A percentile compares a stretch with the other conserved stretches of the same genome.
Conservation (phyloP, 768 basidiomycete species). For the Calocera cornea region DNA sequence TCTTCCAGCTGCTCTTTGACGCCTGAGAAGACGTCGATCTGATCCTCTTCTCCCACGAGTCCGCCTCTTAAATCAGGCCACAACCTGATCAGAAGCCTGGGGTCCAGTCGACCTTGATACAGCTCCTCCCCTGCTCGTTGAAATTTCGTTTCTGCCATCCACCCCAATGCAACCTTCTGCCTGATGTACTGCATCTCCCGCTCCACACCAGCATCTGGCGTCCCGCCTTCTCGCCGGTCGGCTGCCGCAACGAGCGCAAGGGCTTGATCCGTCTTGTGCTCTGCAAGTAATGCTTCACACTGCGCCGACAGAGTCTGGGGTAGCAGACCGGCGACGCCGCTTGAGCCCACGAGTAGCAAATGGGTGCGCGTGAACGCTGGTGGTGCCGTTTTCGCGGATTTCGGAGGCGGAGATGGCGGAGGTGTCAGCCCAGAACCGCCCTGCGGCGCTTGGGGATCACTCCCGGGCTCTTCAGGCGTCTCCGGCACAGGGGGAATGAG, state of each 20-base stretch:
- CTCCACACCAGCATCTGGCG: constrained; percentile 23
- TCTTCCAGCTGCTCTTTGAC: constrained; percentile 55
- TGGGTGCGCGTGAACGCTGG: constrained; percentile 17
- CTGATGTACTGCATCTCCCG: constrained; percentile 60
- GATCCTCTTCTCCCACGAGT: constrained; percentile 35
- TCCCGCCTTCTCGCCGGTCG: constrained; percentile 22
- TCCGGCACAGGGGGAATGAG: not conserved
- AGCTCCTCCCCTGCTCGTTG: constrained; percentile 70
- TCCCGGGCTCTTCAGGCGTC: not conserved
- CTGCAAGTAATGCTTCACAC: constrained; percentile 16
- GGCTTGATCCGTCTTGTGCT: constrained; percentile 19
- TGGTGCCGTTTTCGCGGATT: constrained; percentile 14
- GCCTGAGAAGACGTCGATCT: constrained; percentile 60
- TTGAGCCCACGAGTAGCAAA: constrained; percentile 14
- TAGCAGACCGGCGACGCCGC: constrained; percentile 19
- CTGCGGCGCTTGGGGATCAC: not conserved
- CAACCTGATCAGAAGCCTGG: constrained; percentile 65
- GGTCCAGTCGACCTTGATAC: constrained; percentile 69
- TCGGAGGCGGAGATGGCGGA: constrained; percentile 18
- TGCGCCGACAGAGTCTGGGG: constrained; percentile 15
- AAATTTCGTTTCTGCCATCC: constrained; percentile 66
- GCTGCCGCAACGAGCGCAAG: constrained; percentile 19
- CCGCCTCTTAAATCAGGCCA: constrained; percentile 62
- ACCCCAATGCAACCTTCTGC: constrained; percentile 68
- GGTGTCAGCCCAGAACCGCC: constrained; percentile 23